Percentiles rank a stretch among this genome's conserved stretches.
Conservation (phyloP, 192 early-diverging fungal species). For the Coemansia sp. region DNA sequence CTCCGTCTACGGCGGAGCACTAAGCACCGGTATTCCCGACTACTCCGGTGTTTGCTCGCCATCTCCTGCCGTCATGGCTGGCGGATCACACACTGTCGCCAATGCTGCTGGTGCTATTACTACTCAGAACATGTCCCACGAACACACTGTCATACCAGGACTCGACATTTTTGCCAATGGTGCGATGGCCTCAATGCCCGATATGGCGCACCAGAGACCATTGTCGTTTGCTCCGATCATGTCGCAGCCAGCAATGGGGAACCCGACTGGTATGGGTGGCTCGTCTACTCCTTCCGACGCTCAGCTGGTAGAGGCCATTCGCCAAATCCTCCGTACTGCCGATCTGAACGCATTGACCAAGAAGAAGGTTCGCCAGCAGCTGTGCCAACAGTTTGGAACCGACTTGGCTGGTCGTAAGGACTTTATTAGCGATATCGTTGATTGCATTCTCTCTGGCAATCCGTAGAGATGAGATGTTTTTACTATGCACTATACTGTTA, state of each 20-base stretch:
- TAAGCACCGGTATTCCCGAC: background rate
- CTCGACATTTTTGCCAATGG: constrained; percentile 12
- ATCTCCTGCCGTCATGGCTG: constrained; percentile 1
- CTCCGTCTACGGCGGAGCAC: constrained; percentile 27
- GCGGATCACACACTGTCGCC: background rate
- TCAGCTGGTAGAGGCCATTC: constrained; percentile 66
- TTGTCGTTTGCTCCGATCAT: background rate
- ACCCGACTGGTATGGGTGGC: constrained; percentile 22
- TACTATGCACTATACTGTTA: background rate
- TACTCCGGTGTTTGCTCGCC: constrained; percentile 11
- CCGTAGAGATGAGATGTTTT: constrained; percentile 5
- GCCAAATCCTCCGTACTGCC: constrained; percentile 64
- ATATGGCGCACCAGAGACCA: constrained; percentile 16
- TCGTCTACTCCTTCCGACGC: constrained; percentile 54
- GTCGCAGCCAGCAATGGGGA: constrained; percentile 22
- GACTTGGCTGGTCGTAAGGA: constrained; percentile 66
- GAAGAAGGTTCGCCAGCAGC: constrained; percentile 77
- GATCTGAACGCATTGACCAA: constrained; percentile 78
- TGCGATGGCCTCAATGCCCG: constrained; percentile 3
- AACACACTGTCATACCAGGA: constrained; percentile 9
- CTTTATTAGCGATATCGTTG: constrained; percentile 72
- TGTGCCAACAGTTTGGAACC: constrained; percentile 62
- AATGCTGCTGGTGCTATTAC: background rate
- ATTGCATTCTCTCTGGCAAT: constrained; percentile 31
- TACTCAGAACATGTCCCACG: constrained; percentile 10